Evolutionary conservation across 768 basidiomycete species (phyloP).

Genomic region (Tricholoma matsutake): DNA sequence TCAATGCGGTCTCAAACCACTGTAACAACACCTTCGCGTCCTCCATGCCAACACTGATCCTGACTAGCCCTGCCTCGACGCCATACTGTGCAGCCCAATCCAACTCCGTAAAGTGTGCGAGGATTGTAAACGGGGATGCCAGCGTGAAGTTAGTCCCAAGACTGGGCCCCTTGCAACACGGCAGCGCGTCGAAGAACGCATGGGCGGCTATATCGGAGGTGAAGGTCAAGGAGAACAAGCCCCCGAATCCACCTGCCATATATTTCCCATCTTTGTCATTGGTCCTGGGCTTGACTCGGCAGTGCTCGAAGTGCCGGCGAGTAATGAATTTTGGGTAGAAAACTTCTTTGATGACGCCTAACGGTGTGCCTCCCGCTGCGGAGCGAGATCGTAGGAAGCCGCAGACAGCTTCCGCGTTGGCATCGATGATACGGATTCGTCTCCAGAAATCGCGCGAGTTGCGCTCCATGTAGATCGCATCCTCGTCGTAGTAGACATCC

Average conservation of each 20-base stretch:
- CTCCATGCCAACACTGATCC: conserved; percentile 93
- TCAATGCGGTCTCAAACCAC: conserved; percentile 62
- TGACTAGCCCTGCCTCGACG: conserved; percentile 79
- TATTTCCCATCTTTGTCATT: conserved; percentile 28
- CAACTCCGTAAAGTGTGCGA: conserved; percentile 87
- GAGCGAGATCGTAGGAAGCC: conserved; percentile 69
- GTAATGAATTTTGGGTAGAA: conserved; percentile 89
- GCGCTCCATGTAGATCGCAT: conserved; percentile 95
- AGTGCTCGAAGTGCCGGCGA: conserved; percentile 64
- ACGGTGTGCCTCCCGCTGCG: conserved; percentile 32
- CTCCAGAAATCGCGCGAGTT: conserved; percentile 91
- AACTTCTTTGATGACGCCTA: conserved; percentile 70
- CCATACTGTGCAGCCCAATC: conserved; percentile 90
- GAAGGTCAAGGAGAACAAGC: conserved; percentile 87
- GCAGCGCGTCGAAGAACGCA: conserved; percentile 83
- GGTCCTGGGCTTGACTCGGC: conserved; percentile 46
- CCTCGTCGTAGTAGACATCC: conserved; percentile 86
- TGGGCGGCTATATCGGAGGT: conserved; percentile 59
- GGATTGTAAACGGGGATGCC: conserved; percentile 88
- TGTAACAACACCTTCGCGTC: conserved; percentile 51
- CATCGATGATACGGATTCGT: conserved; percentile 75
- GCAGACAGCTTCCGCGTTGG: conserved; percentile 80
- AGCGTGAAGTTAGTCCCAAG: conserved; percentile 96
- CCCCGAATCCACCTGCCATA: conserved; percentile 65
- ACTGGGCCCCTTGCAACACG: conserved; percentile 86